Percentiles rank a stretch among this genome's conserved stretches.
These are phyloP conservation scores for Xanthoconium purpureum DNA, from an alignment of 768 basidiomycete genomes.

Conservation along the genomic window DNA sequence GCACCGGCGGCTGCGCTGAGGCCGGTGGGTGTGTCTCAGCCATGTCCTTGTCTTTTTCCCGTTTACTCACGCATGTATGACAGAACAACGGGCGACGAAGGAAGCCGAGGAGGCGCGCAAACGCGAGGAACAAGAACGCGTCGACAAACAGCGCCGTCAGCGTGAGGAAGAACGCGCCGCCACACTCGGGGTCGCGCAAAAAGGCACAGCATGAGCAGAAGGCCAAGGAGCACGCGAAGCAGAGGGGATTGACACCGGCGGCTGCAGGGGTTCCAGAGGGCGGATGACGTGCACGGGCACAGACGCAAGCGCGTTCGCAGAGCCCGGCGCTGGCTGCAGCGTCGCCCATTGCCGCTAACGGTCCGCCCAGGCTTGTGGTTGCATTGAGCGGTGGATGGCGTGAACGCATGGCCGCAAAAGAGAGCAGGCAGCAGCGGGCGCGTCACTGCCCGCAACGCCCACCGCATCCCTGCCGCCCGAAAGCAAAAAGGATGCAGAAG, in stretches of 20 bases:
- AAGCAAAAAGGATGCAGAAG: conserved; percentile 57
- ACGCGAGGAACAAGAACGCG: conserved; percentile 61
- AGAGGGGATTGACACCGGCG: too few species aligned
- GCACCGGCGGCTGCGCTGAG: too few species aligned
- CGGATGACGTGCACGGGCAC: conserved; percentile 14
- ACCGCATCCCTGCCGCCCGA: conserved; percentile 37
- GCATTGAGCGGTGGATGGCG: conserved; percentile 55
- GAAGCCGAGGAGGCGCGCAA: conserved; percentile 55
- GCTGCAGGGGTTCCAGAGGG: too few species aligned
- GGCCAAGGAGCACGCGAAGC: conserved; percentile 46
- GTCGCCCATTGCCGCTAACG: conserved; percentile 17
- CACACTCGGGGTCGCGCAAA: conserved; percentile 45
- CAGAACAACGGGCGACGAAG: conserved; percentile 57
- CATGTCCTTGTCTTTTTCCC: too few species aligned
- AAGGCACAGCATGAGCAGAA: conserved; percentile 70
- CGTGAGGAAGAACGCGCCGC: conserved; percentile 53
- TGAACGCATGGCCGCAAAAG: conserved; percentile 31
- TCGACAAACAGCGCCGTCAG: conserved; percentile 46
- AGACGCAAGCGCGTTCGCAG: conserved; percentile 42
- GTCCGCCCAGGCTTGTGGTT: conserved; percentile 36
- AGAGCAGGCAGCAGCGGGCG: background rate
- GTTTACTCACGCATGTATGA: too few species aligned
- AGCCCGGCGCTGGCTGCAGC: conserved; percentile 42
- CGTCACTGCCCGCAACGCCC: conserved; percentile 7
- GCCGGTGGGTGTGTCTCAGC: too few species aligned